Evolutionary conservation across 1,139 yeast genomes (phyloP).

Genomic region (Yamadazyma friedrichii): DNA sequence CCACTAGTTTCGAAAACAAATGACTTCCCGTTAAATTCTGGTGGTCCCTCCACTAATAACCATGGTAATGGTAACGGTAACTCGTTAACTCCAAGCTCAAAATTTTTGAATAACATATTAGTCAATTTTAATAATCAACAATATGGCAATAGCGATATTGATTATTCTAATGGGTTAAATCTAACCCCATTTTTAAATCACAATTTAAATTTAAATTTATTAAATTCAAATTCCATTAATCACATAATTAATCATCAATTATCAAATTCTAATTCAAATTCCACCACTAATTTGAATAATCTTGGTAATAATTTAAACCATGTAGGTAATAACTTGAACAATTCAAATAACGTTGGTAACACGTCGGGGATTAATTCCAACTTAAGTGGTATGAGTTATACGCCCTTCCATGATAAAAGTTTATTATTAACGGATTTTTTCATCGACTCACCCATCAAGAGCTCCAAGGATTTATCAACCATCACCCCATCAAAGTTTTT

Average conservation of each 20-base stretch:
- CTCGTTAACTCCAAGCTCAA: constrained; percentile 35
- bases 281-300: background rate
- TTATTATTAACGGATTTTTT: constrained; percentile 44
- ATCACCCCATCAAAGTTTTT: constrained; percentile 46
- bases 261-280: constrained; percentile 1
- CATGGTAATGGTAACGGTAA: constrained; percentile 3
- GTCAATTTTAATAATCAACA: constrained; percentile 12
- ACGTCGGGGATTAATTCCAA: background rate
- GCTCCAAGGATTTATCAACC: constrained; percentile 35
- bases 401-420: constrained; percentile 47
- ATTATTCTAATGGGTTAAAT: constrained; percentile 40
- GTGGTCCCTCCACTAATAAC: constrained; percentile 12
- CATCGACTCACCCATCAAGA: constrained; percentile 43
- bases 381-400: constrained; percentile 21
- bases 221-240: constrained; percentile 15
- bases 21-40: constrained; percentile 14
- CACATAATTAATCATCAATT: constrained; percentile 7
- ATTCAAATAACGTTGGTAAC: background rate
- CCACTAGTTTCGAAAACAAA: constrained; percentile 43
- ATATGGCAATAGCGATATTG: constrained; percentile 20
- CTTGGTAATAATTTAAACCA: background rate
- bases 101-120: constrained; percentile 21
- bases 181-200: constrained; percentile 47
- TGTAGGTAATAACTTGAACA: background rate
- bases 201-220: constrained; percentile 24